Evolutionary conservation across 1,284 basidiomycete genomes (phyloP).

Genomic region (Papiliotrema fonsecae): DNA sequence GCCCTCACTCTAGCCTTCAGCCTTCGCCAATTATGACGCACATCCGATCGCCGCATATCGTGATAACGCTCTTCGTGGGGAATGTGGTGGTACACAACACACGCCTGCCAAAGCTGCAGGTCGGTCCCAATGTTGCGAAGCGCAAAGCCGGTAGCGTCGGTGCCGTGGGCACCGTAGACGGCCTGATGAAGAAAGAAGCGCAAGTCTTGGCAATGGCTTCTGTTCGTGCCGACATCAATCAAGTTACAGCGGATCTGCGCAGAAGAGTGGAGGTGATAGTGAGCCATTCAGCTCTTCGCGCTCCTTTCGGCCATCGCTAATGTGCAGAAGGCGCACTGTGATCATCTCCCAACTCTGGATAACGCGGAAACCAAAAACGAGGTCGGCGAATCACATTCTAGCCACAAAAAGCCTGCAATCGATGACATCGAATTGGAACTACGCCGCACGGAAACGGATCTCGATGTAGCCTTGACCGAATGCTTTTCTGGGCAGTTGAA

Average conservation of each 20-base stretch:
- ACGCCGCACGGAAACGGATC: constrained; percentile 52
- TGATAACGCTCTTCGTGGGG: constrained; percentile 9
- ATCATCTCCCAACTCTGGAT: neutral
- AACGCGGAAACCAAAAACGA: neutral
- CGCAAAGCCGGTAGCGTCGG: constrained; percentile 22
- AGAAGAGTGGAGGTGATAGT: neutral
- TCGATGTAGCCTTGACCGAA: constrained; percentile 55
- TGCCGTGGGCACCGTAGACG: constrained; percentile 13
- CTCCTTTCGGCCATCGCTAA: neutral
- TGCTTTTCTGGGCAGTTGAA: constrained; percentile 56
- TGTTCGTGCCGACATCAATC: neutral
- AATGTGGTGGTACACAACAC: constrained; percentile 20
- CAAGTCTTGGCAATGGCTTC: constrained; percentile 2
- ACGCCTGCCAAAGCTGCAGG: constrained; percentile 33
- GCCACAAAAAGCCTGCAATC: neutral
- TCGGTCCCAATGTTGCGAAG: constrained; percentile 33
- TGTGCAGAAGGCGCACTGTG: neutral
- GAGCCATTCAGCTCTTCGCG: neutral
- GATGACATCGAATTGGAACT: neutral
- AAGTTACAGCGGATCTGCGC: neutral
- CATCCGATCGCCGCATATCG: constrained; percentile 6
- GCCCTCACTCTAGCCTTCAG: constrained; percentile 9
- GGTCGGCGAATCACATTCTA: neutral
- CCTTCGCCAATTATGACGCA: neutral
- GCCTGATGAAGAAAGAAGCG: constrained; percentile 8